These are phyloP conservation scores for Leishmania braziliensis DNA, from an alignment of 208 protist genomes.

Conservation along the genomic window DNA sequence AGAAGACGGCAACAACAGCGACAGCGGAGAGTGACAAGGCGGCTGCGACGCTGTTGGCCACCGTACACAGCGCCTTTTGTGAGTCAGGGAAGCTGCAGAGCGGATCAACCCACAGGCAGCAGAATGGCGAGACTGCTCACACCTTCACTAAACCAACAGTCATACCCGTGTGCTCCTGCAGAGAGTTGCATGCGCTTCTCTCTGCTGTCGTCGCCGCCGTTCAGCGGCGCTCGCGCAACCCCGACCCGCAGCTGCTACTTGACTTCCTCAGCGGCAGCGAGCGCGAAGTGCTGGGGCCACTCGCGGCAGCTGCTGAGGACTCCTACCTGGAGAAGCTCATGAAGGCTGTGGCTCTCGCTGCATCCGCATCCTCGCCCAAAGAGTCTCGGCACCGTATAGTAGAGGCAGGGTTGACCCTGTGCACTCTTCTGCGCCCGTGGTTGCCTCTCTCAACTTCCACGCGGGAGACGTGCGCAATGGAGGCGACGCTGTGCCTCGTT, in stretches of 20 bases:
- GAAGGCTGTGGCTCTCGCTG: neutral
- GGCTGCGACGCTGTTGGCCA: neutral
- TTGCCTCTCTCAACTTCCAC: neutral
- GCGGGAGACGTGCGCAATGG: neutral
- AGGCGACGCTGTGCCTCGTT: slow-evolving; percentile 9
- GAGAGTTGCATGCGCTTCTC: slow-evolving; percentile 12
- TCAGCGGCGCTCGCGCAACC: slow-evolving; percentile 1
- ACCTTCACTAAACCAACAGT: neutral
- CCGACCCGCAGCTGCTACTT: neutral
- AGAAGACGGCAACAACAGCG: neutral
- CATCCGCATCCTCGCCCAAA: neutral
- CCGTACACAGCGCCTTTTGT: neutral
- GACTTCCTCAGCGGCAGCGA: slow-evolving; percentile 5
- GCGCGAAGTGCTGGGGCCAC: neutral
- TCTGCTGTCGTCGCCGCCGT: slow-evolving; percentile 9
- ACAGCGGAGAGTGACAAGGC: slow-evolving; percentile 3
- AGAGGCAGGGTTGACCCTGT: slow-evolving; percentile 12
- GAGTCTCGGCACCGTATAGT: neutral
- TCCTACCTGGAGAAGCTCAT: neutral
- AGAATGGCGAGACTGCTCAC: neutral
- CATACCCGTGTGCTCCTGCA: neutral
- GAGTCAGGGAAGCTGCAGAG: neutral
- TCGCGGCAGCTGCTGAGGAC: neutral
- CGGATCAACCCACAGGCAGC: neutral
- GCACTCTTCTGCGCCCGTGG: slow-evolving; percentile 21